Evolutionary conservation across 306 rosid species (phyloP).

Genomic region (Fagus crenata): DNA sequence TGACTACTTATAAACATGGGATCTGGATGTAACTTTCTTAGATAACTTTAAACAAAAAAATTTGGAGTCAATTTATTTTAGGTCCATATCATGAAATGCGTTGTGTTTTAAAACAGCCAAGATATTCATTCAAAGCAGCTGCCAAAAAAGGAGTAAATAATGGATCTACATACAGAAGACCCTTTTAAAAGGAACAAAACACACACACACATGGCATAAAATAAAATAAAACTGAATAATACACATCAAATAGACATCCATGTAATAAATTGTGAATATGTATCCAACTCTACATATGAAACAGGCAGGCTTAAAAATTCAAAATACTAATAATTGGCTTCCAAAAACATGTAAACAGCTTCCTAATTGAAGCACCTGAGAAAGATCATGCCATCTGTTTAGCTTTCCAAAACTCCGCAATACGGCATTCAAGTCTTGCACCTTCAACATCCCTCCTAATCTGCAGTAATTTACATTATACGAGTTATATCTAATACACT

Average conservation of each 20-base stretch:
- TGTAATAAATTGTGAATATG: neutral
- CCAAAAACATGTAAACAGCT: neutral
- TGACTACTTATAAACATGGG: neutral
- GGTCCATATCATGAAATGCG: neutral
- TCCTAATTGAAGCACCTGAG: conserved; percentile 54
- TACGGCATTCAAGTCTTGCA: conserved; percentile 72
- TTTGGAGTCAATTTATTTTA: neutral
- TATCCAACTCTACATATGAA: neutral
- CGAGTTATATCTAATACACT: neutral
- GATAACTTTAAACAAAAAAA: neutral
- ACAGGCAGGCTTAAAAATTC: neutral
- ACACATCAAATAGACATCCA: neutral
- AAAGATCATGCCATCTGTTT: conserved; percentile 52
- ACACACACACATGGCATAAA: neutral
- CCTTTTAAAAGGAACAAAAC: neutral
- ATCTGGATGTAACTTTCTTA: neutral
- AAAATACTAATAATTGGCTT: neutral
- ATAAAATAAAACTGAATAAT: neutral
- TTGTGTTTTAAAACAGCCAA: neutral
- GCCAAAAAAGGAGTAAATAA: neutral
- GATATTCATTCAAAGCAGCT: neutral
- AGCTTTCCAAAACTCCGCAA: conserved; percentile 56
- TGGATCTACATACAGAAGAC: neutral
- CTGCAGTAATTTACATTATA: conserved; percentile 34
- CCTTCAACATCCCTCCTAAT: conserved; percentile 54